These are phyloP conservation scores for Akanthomyces lecanii DNA, from an alignment of 2,329 filamentous ascomycete species.

Conservation along the genomic window DNA sequence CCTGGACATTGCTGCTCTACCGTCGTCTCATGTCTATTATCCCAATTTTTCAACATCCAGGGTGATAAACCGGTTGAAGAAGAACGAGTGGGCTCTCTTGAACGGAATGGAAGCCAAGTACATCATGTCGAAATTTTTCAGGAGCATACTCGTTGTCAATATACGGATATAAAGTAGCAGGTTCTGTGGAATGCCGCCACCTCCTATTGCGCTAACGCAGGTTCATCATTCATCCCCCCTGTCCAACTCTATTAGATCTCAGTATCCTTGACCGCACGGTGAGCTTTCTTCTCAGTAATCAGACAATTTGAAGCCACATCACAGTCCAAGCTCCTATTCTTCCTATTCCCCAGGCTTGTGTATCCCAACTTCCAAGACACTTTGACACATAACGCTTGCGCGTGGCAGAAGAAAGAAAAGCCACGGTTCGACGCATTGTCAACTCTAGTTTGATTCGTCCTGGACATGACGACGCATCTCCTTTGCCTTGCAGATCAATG, in stretches of 20 bases:
- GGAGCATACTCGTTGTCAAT: too few relatives aligned
- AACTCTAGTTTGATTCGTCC: background rate
- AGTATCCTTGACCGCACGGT: background rate
- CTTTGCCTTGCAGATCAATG: too few relatives aligned
- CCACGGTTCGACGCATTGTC: background rate
- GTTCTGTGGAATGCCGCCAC: background rate
- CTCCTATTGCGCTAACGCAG: background rate
- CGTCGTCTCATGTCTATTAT: background rate
- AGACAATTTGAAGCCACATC: background rate
- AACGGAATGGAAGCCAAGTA: too few relatives aligned
- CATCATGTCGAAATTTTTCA: too few relatives aligned
- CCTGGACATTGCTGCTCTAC: background rate
- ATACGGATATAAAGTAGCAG: too few relatives aligned
- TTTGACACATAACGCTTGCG: too few relatives aligned
- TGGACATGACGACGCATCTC: too few relatives aligned
- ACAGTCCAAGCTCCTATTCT: conserved; percentile 7
- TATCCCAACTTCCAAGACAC: background rate
- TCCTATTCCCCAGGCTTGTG: background rate
- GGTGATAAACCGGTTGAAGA: too few relatives aligned
- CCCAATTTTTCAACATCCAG: too few relatives aligned
- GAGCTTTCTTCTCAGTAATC: conserved; percentile 2
- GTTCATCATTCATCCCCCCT: background rate
- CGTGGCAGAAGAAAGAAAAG: too few relatives aligned
- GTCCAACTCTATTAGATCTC: background rate
- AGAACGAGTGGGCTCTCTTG: too few relatives aligned